A percentile compares a stretch with the other conserved stretches of the same genome.
Conservation (phyloP, 1,139 yeast genomes). For the Candida smagusa region DNA sequence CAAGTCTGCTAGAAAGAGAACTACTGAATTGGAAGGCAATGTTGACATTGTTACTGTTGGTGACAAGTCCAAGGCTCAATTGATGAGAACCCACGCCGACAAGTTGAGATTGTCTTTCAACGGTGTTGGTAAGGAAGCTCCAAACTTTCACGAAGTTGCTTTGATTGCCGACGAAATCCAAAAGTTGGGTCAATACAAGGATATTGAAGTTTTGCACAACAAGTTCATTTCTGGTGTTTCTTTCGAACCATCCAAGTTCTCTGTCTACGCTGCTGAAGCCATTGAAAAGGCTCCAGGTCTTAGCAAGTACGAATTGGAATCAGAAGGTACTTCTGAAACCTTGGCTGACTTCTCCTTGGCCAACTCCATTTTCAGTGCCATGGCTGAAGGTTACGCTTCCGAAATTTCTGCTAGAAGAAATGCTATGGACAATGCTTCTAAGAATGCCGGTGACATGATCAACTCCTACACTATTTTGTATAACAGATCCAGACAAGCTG, state of each 20-base stretch:
- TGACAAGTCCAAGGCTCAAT: conserved; percentile 89
- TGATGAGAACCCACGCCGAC: conserved; percentile 75
- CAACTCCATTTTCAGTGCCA: conserved; percentile 83
- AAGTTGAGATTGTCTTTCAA: conserved; percentile 72
- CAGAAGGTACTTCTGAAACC: conserved; percentile 63
- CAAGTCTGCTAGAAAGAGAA: conserved; percentile 75
- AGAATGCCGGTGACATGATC: conserved; percentile 99
- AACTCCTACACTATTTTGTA: conserved; percentile 91
- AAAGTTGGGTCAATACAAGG: conserved; percentile 67
- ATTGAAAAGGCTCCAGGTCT: conserved; percentile 86
- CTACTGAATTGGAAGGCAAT: conserved; percentile 55
- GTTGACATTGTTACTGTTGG: conserved; percentile 88
- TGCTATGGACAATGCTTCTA: conserved; percentile 99
- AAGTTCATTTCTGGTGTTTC: conserved; percentile 83
- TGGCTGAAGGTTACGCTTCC: conserved; percentile 98
- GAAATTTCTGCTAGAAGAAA: conserved; percentile 98
- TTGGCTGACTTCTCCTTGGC: conserved; percentile 86
- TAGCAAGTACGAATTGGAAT: conserved; percentile 77
- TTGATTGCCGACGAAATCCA: conserved; percentile 82
- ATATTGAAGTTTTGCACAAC: conserved; percentile 82
- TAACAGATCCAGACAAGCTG: conserved; percentile 99
- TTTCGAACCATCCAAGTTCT: conserved; percentile 75
- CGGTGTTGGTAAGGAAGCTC: conserved; percentile 96
- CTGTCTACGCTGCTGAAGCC: conserved; percentile 66
- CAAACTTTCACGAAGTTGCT: conserved; percentile 87